Percentiles rank a stretch among this genome's conserved stretches.
Conservation (phyloP, 1,284 basidiomycete species). For the Ustilago bromivora region DNA sequence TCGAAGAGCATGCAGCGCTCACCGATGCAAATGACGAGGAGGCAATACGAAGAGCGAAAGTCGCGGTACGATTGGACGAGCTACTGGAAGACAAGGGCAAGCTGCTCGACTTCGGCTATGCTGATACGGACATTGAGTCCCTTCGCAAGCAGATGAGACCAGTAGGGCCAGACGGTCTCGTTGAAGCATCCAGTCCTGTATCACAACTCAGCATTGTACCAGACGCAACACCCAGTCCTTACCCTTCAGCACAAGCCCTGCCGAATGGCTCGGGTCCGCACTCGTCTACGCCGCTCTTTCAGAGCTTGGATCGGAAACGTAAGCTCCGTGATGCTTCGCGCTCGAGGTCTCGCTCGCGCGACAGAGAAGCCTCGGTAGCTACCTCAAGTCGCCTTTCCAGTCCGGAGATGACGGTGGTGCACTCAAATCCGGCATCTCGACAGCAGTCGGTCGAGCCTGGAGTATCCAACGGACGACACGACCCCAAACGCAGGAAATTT, state of each 20-base stretch:
- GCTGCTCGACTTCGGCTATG: constrained; percentile 82
- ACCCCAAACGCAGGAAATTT: constrained; percentile 36
- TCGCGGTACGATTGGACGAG: constrained; percentile 86
- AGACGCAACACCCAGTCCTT: constrained; percentile 48
- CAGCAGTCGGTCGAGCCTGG: constrained; percentile 29
- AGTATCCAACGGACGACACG: constrained; percentile 25
- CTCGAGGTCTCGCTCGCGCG: constrained; percentile 36
- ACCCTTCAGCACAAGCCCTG: constrained; percentile 31
- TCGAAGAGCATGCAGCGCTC: constrained; percentile 77
- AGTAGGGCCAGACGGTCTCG: constrained; percentile 43
- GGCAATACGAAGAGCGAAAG: constrained; percentile 76
- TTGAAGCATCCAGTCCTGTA: constrained; percentile 41
- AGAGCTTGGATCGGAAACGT: constrained; percentile 47
- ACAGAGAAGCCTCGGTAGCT: constrained; percentile 51
- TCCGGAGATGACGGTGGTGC: constrained; percentile 45
- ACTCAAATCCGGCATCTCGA: constrained; percentile 43
- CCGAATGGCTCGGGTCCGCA: constrained; percentile 35
- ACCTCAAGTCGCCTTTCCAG: constrained; percentile 55
- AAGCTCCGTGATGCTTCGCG: constrained; percentile 45
- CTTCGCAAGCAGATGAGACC: constrained; percentile 73
- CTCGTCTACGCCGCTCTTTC: constrained; percentile 42
- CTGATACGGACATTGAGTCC: constrained; percentile 78
- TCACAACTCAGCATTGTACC: constrained; percentile 49
- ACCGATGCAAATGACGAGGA: constrained; percentile 68
- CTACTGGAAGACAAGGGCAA: constrained; percentile 82